A percentile compares a stretch with the other conserved stretches of the same genome.
These are phyloP conservation scores for Monosporozyma aquatica DNA, from an alignment of 805 yeast species.

Conservation along the genomic window DNA sequence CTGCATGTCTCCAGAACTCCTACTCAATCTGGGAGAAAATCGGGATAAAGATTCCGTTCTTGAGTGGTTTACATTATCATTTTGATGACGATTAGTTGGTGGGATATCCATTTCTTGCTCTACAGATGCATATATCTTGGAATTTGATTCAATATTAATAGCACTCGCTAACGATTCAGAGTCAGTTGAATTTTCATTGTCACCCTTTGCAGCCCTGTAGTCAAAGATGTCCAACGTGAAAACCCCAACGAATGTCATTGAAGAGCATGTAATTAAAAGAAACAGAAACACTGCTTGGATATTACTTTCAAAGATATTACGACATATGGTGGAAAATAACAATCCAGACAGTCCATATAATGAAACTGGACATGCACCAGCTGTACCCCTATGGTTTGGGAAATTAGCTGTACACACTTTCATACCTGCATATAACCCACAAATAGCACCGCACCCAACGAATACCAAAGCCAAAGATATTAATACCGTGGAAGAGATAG, in stretches of 20 bases:
- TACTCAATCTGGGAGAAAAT: not conserved
- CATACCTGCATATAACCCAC: constrained; percentile 51
- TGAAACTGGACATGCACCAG: constrained; percentile 60
- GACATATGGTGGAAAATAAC: constrained; percentile 49
- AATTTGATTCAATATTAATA: constrained; percentile 6
- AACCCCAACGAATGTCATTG: constrained; percentile 27
- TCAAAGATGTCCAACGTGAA: constrained; percentile 13
- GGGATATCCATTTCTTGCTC: not conserved
- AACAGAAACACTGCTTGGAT: constrained; percentile 49
- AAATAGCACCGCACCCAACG: constrained; percentile 58
- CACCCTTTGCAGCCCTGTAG: not conserved
- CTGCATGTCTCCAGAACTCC: not conserved
- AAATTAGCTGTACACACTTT: constrained; percentile 46
- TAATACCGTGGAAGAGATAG: constrained; percentile 33
- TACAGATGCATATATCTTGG: not conserved
- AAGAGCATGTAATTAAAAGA: constrained; percentile 42
- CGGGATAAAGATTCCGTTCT: not conserved
- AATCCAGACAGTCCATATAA: constrained; percentile 66
- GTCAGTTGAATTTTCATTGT: not conserved
- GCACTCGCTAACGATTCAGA: not conserved
- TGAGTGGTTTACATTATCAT: too few species aligned
- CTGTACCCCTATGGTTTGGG: constrained; percentile 61
- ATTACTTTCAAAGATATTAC: constrained; percentile 42
- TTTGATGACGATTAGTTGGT: not conserved
- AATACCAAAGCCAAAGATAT: constrained; percentile 42